These are phyloP conservation scores for Silene coronaria DNA, from an alignment of 179 eudicot species.

Conservation along the genomic window DNA sequence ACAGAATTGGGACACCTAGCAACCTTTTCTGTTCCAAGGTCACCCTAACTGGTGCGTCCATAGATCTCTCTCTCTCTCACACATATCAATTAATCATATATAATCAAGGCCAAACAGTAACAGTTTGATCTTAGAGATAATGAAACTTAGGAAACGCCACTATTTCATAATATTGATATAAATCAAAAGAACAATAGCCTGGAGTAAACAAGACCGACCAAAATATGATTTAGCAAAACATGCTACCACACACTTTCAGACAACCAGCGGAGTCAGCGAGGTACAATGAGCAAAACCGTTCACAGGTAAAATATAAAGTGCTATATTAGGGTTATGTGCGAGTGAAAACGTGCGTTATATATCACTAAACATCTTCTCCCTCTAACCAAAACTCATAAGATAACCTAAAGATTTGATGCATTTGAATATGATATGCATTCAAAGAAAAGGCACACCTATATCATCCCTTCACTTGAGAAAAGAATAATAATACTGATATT, in stretches of 20 bases:
- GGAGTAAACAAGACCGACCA: background rate
- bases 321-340: background rate
- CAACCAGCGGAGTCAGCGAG: slow-evolving; percentile 1
- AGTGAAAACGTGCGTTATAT: background rate
- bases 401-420: background rate
- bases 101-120: background rate
- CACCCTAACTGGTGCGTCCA: no score
- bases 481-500: background rate
- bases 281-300: background rate
- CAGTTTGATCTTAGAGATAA: background rate
- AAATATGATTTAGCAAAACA: background rate
- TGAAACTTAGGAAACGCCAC: background rate
- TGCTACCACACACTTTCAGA: background rate
- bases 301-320: background rate
- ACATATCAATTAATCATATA: background rate
- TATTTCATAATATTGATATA: background rate
- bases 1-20: no score
- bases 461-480: background rate
- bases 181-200: background rate
- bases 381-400: background rate
- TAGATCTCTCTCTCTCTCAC: no score
- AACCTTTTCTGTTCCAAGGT: no score
- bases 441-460: background rate
- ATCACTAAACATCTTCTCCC: background rate
- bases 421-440: background rate